Conservation (phyloP, 1,284 basidiomycete genomes). For the Gomphus bonarii region DNA sequence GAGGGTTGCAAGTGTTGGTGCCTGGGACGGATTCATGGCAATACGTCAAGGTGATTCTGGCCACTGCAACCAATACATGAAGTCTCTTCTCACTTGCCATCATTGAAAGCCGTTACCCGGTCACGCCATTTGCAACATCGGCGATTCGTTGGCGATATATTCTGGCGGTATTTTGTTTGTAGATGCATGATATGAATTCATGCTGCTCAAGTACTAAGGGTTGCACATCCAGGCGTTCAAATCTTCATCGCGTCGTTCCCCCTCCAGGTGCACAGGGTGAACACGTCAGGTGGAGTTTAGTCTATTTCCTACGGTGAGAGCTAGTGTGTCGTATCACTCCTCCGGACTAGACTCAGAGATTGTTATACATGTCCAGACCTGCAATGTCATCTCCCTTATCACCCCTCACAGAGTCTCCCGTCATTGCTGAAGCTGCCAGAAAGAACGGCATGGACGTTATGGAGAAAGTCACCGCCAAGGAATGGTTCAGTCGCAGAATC, state of each 20-base stretch:
- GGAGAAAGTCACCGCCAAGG: background rate
- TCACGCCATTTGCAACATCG: conserved; percentile 51
- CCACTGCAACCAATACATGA: background rate
- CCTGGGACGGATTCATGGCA: conserved; percentile 57
- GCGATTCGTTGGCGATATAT: conserved; percentile 47
- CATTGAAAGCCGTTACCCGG: conserved; percentile 41
- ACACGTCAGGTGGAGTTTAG: conserved; percentile 45
- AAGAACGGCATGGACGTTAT: background rate
- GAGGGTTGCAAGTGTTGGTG: conserved; percentile 60
- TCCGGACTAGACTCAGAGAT: background rate
- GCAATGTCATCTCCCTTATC: background rate
- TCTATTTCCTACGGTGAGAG: conserved; percentile 42
- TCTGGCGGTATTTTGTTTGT: conserved; percentile 40
- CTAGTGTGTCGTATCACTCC: background rate
- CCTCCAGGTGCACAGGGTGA: conserved; percentile 35
- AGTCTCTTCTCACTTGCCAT: background rate
- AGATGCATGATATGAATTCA: background rate
- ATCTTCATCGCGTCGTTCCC: conserved; percentile 41
- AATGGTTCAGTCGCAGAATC: background rate
- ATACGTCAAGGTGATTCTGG: conserved; percentile 42
- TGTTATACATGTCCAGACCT: background rate
- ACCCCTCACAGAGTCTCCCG: conserved; percentile 1
- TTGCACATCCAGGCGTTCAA: conserved; percentile 26
- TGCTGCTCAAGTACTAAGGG: background rate
- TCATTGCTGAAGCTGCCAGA: background rate